Percentiles rank a stretch among this genome's conserved stretches.
Conservation (phyloP, 768 basidiomycete species). For the button mushroom (Agaricus bisporus) region DNA sequence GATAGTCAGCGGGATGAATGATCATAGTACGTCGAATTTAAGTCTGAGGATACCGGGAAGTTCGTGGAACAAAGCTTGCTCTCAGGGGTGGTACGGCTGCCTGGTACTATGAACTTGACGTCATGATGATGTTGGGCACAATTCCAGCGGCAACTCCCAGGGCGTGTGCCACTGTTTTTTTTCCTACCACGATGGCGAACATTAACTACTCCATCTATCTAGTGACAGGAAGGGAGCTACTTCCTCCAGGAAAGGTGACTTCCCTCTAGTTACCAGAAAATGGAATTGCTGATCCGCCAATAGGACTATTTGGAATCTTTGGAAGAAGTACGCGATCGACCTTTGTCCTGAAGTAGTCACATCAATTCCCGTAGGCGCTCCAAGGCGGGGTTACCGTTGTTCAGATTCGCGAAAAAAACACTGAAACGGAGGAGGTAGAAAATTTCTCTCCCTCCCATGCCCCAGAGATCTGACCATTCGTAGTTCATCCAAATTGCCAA, state of each 20-base stretch:
- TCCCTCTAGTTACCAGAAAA: not conserved
- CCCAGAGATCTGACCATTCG: not conserved
- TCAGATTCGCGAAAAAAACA: constrained; percentile 82
- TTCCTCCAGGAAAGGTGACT: constrained; percentile 70
- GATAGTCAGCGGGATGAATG: no score
- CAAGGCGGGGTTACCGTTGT: constrained; percentile 87
- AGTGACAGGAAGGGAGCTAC: constrained; percentile 75
- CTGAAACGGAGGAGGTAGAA: constrained; percentile 74
- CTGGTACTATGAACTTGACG: not conserved
- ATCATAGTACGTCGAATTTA: no score
- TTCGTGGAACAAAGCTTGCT: no score
- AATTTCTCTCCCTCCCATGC: not conserved
- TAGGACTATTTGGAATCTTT: constrained; percentile 69
- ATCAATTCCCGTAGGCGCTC: constrained; percentile 47
- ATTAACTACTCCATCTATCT: constrained; percentile 77
- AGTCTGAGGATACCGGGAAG: no score
- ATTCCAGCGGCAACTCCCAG: no score
- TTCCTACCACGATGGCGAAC: constrained; percentile 7
- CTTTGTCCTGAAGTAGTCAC: not conserved
- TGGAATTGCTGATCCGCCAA: constrained; percentile 9
- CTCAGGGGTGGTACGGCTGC: no score
- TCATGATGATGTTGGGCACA: not conserved
- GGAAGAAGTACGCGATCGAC: constrained; percentile 51
- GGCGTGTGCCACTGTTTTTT: no score
- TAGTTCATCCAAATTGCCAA: constrained; percentile 76